Percentiles rank a stretch among this genome's conserved stretches.
Conservation (phyloP, 2,329 filamentous ascomycete species). For the Leptodontidium sp. region DNA sequence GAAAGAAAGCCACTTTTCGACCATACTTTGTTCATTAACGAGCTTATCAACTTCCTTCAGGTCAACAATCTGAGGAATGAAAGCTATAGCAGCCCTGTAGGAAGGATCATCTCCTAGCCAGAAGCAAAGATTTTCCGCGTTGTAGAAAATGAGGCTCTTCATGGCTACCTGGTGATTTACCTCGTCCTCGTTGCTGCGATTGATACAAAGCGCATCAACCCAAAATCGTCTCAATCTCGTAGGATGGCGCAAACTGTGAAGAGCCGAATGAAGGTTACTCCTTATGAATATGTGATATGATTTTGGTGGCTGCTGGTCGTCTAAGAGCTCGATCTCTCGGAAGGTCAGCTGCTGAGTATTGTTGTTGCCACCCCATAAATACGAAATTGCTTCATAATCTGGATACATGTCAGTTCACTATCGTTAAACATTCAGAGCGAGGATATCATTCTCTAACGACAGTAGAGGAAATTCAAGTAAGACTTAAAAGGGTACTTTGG, state of each 20-base stretch:
- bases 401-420: background rate
- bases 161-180: constrained; percentile 37
- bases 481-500: too few species aligned
- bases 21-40: constrained; percentile 15
- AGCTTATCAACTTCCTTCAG: constrained; percentile 26
- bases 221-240: constrained; percentile 31
- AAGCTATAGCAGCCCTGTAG: constrained; percentile 23
- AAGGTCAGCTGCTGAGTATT: background rate
- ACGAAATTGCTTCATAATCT: constrained; percentile 29
- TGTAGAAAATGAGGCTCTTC: constrained; percentile 28
- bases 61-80: constrained; percentile 27
- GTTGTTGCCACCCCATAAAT: constrained; percentile 26
- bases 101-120: constrained; percentile 31
- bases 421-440: background rate
- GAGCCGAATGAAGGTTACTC: constrained; percentile 24
- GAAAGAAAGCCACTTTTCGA: constrained; percentile 27
- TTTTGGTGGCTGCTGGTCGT: constrained; percentile 13
- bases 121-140: constrained; percentile 32
- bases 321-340: constrained; percentile 21
- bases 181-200: constrained; percentile 38
- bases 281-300: constrained; percentile 21
- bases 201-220: constrained; percentile 44
- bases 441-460: too few species aligned
- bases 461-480: background rate
- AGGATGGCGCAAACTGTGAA: constrained; percentile 26